A percentile compares a stretch with the other conserved stretches of the same genome.
phyloP scores from a whole-genome alignment of 495 filamentous ascomycete species.

The Glonium stellatum region DNA sequence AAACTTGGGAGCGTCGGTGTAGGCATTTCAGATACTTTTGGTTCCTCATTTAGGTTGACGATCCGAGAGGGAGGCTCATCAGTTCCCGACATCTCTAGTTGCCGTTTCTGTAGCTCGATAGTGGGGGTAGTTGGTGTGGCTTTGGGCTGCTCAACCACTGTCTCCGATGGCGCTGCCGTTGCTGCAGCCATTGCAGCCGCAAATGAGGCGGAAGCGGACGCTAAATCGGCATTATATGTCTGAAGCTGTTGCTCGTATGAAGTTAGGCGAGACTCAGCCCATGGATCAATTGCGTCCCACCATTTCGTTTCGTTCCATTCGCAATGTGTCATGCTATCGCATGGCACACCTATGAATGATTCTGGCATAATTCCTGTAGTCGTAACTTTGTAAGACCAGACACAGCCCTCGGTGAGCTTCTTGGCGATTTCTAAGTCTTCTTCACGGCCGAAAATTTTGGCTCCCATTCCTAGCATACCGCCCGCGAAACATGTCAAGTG shows the following conservation, averaged over 20 bases:
- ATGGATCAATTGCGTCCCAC: slow-evolving; percentile 24
- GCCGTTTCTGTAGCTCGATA: neutral
- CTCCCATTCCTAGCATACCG: slow-evolving; percentile 87
- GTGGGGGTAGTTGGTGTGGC: neutral
- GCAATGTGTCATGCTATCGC: slow-evolving; percentile 58
- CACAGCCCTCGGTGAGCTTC: slow-evolving; percentile 84
- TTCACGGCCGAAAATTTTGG: slow-evolving; percentile 74
- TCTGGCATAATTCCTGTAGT: slow-evolving; percentile 79
- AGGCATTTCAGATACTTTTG: neutral
- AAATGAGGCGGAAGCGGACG: slow-evolving; percentile 12
- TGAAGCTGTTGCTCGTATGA: slow-evolving; percentile 17
- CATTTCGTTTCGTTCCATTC: slow-evolving; percentile 63
- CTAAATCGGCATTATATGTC: slow-evolving; percentile 9
- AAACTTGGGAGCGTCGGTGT: slow-evolving; percentile 10
- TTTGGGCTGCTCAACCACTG: neutral
- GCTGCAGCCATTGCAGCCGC: slow-evolving; percentile 12
- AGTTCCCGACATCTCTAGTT: neutral
- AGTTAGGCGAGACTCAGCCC: neutral
- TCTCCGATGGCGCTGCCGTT: slow-evolving; percentile 7
- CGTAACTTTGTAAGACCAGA: slow-evolving; percentile 83
- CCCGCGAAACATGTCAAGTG: slow-evolving; percentile 89
- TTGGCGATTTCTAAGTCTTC: slow-evolving; percentile 74
- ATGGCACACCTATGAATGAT: slow-evolving; percentile 56
- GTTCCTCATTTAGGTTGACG: neutral
- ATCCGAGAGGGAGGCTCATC: neutral